Percentiles rank a stretch among this genome's conserved stretches.
phyloP scores from a whole-genome alignment of 2,329 filamentous ascomycete species.

The Fusarium pseudoanthophilum region DNA sequence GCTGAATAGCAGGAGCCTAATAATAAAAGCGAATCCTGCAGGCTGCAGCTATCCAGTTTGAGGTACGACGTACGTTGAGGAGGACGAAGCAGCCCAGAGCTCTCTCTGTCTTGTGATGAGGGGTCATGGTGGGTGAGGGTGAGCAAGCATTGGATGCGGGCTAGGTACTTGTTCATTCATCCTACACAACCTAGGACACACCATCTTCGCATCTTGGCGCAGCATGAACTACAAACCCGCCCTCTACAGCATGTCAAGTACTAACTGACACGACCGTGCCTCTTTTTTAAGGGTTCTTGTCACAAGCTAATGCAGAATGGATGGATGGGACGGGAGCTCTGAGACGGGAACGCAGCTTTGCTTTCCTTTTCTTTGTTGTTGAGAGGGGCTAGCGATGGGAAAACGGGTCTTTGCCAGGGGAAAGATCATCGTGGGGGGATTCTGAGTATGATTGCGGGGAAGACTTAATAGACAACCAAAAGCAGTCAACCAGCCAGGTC shows the following conservation, averaged over 20 bases:
- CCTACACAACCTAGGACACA: slow-evolving; percentile 7
- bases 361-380: slow-evolving; percentile 10
- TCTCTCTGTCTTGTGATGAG: background rate
- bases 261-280: background rate
- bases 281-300: background rate
- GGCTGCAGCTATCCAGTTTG: slow-evolving; percentile 14
- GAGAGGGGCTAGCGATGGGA: background rate
- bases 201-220: background rate
- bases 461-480: slow-evolving; percentile 9
- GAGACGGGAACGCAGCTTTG: slow-evolving; percentile 7
- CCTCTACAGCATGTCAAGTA: background rate
- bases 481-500: slow-evolving; percentile 13
- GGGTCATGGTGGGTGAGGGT: background rate
- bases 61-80: background rate
- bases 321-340: slow-evolving; percentile 8
- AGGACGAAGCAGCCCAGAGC: slow-evolving; percentile 10
- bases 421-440: slow-evolving; percentile 6
- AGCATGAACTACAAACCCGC: slow-evolving; percentile 2
- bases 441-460: slow-evolving; percentile 12
- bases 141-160: background rate
- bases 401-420: slow-evolving; percentile 13
- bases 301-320: slow-evolving; percentile 21
- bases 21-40: background rate
- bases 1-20: slow-evolving; percentile 1
- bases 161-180: slow-evolving; percentile 16